Evolutionary conservation across 129 eudicot species (phyloP).

Genomic region (Pseudognaphalium luteoalbum): DNA sequence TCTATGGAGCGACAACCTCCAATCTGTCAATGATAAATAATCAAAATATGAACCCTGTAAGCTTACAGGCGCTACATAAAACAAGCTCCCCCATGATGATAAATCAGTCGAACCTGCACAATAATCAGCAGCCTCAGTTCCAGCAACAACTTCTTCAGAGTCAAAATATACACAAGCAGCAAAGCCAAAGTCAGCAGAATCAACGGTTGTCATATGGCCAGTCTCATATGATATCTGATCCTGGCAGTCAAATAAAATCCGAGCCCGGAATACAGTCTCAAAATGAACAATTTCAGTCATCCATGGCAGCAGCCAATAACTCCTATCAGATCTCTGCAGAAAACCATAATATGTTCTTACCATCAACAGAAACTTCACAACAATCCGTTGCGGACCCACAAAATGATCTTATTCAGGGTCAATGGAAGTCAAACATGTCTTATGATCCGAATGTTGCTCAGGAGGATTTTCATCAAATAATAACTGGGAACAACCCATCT

Average conservation of each 20-base stretch:
- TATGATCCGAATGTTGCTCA: slow-evolving; percentile 45
- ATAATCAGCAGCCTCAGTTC: slow-evolving; percentile 44
- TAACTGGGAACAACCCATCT: slow-evolving; percentile 51
- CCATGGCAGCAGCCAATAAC: slow-evolving; percentile 45
- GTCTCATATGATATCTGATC: slow-evolving; percentile 48
- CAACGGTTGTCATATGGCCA: slow-evolving; percentile 39
- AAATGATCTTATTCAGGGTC: slow-evolving; percentile 52
- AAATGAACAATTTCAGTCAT: slow-evolving; percentile 50
- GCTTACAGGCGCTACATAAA: slow-evolving; percentile 53
- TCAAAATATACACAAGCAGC: slow-evolving; percentile 35
- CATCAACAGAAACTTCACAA: slow-evolving; percentile 8
- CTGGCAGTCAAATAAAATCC: slow-evolving; percentile 39
- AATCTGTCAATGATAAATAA: slow-evolving; percentile 47
- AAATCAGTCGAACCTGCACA: slow-evolving; percentile 43
- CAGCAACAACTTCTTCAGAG: slow-evolving; percentile 61
- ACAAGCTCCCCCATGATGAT: slow-evolving; percentile 45
- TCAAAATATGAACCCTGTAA: slow-evolving; percentile 50
- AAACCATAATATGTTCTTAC: slow-evolving; percentile 12
- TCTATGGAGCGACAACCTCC: slow-evolving; percentile 49
- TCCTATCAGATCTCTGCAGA: slow-evolving; percentile 43
- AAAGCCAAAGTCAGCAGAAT: slow-evolving; percentile 46
- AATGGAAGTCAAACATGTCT: slow-evolving; percentile 54
- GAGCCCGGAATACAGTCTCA: slow-evolving; percentile 53
- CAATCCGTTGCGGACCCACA: slow-evolving; percentile 48
- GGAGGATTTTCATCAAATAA: slow-evolving; percentile 59